These are phyloP conservation scores for Malus asiatica DNA, from an alignment of 306 rosid species.

Conservation along the genomic window DNA sequence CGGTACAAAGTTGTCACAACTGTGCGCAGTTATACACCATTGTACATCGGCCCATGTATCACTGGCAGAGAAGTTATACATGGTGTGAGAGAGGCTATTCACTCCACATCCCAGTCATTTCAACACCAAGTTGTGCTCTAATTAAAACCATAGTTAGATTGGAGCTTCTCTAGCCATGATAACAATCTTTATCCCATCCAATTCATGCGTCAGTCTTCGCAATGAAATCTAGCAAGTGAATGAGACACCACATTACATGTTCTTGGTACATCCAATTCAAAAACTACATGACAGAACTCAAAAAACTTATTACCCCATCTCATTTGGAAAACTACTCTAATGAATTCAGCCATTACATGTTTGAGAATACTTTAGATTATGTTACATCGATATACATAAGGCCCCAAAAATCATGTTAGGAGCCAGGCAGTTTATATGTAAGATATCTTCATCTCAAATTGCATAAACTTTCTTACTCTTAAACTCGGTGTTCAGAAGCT, in stretches of 20 bases:
- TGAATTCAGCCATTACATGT: background rate
- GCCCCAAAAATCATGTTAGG: background rate
- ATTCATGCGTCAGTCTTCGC: background rate
- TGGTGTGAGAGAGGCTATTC: background rate
- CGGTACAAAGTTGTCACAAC: background rate
- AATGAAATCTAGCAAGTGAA: background rate
- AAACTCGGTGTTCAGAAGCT: conserved; percentile 35
- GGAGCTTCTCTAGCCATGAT: background rate
- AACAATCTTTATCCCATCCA: too few species aligned
- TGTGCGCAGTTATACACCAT: background rate
- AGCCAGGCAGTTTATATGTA: background rate
- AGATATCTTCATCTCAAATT: conserved; percentile 27
- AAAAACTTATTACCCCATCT: background rate
- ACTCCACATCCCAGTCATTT: background rate
- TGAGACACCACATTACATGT: background rate
- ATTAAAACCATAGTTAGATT: background rate
- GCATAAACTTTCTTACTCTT: conserved; percentile 61
- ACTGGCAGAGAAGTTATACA: background rate
- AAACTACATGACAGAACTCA: background rate
- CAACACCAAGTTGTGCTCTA: background rate
- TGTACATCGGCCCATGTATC: background rate
- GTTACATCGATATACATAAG: background rate
- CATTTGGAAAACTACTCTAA: background rate
- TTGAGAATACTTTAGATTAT: background rate
- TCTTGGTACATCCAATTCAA: background rate